Percentiles rank a stretch among this genome's conserved stretches.
Conservation (phyloP, 805 yeast species). For the Myxozyma monticola region DNA sequence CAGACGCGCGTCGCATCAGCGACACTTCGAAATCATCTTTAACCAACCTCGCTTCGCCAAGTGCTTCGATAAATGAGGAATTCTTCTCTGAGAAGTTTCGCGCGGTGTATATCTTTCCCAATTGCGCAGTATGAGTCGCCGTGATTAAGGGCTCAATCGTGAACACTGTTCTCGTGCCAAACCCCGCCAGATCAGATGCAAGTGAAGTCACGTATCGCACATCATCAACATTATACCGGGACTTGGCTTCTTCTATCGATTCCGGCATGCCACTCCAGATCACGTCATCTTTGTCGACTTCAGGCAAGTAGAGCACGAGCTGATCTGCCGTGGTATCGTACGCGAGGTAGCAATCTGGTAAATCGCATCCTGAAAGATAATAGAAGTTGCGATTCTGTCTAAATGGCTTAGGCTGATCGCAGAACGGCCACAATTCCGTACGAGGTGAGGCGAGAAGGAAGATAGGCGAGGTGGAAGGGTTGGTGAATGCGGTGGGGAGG, state of each 20-base stretch:
- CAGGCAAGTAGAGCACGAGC: constrained; percentile 74
- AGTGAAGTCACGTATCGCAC: constrained; percentile 64
- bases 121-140: constrained; percentile 13
- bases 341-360: constrained; percentile 72
- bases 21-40: constrained; percentile 82
- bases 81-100: constrained; percentile 1
- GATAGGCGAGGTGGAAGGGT: constrained; percentile 32
- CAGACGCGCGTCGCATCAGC: constrained; percentile 75
- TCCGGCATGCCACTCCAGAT: constrained; percentile 96
- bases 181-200: constrained; percentile 33
- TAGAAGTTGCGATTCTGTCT: constrained; percentile 91
- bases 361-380: constrained; percentile 78
- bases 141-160: constrained; percentile 33
- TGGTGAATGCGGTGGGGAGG: constrained; percentile 15
- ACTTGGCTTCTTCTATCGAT: constrained; percentile 60
- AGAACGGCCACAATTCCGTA: constrained; percentile 47
- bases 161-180: constrained; percentile 20
- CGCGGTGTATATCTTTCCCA: too few relatives aligned
- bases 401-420: constrained; percentile 71
- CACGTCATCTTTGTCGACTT: constrained; percentile 81
- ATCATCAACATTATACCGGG: constrained; percentile 76
- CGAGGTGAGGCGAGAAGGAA: constrained; percentile 34
- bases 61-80: constrained; percentile 49
- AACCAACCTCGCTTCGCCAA: constrained; percentile 83
- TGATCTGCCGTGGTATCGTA: constrained; percentile 56